Conservation (phyloP, 148 eudicot species). For the Persicaria tinctoria region DNA sequence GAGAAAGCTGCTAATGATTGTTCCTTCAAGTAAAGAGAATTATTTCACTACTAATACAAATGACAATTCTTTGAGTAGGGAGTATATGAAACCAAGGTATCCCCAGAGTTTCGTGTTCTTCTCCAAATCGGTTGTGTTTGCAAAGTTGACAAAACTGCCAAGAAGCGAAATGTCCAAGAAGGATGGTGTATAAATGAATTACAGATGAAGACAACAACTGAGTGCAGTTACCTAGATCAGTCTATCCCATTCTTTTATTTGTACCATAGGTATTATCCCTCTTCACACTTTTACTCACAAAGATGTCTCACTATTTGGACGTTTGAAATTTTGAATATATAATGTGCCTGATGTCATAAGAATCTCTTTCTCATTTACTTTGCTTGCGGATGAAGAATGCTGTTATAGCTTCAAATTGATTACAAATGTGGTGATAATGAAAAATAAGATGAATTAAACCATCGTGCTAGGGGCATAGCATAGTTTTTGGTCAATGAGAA, state of each 20-base stretch:
- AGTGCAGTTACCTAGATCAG: constrained; percentile 71
- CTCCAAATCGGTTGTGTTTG: constrained; percentile 93
- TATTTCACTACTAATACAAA: background rate
- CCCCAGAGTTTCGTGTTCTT: constrained; percentile 65
- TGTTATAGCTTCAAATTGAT: background rate
- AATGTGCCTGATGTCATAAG: background rate
- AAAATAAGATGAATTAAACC: background rate
- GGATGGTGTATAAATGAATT: constrained; percentile 77
- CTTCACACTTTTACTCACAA: background rate
- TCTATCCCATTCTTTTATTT: constrained; percentile 77
- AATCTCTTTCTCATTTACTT: background rate
- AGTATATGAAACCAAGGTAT: constrained; percentile 84
- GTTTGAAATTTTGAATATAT: background rate
- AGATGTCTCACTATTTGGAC: background rate
- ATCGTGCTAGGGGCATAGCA: background rate
- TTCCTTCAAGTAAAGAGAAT: background rate
- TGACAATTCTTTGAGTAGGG: constrained; percentile 47
- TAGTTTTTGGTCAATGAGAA: background rate
- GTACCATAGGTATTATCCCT: constrained; percentile 66
- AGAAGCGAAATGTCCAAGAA: constrained; percentile 62
- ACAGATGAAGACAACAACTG: constrained; percentile 91
- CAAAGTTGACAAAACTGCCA: constrained; percentile 71
- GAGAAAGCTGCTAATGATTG: constrained; percentile 2
- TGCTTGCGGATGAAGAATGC: background rate
- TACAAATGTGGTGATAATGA: background rate